These are phyloP conservation scores for Neostapfia colusana DNA, from an alignment of 176 grass and related monocot species.

Conservation along the genomic window DNA sequence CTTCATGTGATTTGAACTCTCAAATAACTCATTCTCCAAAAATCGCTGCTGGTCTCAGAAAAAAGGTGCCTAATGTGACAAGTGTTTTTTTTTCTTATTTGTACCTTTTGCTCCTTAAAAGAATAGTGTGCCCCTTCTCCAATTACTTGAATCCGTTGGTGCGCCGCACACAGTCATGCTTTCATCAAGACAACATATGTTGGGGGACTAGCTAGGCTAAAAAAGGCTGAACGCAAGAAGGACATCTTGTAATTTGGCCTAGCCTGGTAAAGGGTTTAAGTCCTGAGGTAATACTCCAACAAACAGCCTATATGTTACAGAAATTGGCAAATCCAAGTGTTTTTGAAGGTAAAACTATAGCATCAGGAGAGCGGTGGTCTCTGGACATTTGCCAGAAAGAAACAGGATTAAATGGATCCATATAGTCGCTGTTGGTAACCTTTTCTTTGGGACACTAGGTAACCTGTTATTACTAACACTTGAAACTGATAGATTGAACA, in stretches of 20 bases:
- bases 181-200: not conserved
- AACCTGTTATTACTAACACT: not conserved
- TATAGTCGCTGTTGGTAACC: not conserved
- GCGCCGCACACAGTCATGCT: not conserved
- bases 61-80: not conserved
- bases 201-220: not conserved
- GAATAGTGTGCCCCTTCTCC: not conserved
- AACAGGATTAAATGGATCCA: not conserved
- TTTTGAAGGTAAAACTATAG: not conserved
- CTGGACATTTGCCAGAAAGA: not conserved
- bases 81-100: not conserved
- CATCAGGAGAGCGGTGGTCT: not conserved
- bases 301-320: not conserved
- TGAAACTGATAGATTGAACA: not conserved
- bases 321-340: not conserved
- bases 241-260: not conserved
- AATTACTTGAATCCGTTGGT: not conserved
- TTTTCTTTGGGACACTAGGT: not conserved
- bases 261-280: conserved; percentile 6
- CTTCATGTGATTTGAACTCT: not conserved
- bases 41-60: not conserved
- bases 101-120: not conserved
- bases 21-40: not conserved
- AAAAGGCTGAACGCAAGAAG: not conserved
- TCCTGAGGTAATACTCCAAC: not conserved